Conservation (phyloP, 139 green algal genomes). For the Tetradesmus obliquus region DNA sequence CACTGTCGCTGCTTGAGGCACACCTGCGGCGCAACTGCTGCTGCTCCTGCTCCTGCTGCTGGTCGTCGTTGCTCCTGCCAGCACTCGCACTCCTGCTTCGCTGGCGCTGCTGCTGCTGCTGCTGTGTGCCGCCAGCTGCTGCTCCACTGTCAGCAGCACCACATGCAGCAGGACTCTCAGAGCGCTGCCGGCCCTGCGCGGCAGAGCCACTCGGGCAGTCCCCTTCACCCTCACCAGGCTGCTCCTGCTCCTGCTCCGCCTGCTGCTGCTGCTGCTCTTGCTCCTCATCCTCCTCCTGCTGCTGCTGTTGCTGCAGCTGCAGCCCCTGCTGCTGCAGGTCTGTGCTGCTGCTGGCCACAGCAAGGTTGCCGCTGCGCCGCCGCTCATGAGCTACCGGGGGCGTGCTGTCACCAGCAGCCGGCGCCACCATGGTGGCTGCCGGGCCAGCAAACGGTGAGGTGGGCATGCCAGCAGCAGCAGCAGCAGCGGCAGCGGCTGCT, state of each 20-base stretch:
- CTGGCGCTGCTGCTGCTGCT: not conserved
- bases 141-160: not conserved
- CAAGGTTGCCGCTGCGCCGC: not conserved
- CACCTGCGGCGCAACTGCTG: too few relatives aligned
- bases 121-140: not conserved
- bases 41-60: slow-evolving; percentile 15
- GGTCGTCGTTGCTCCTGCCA: not conserved
- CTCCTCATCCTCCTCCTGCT: not conserved
- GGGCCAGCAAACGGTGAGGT: slow-evolving; percentile 14
- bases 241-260: not conserved
- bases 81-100: not conserved
- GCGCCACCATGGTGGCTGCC: slow-evolving; percentile 20
- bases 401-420: not conserved
- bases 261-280: not conserved
- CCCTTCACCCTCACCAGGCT: not conserved
- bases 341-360: slow-evolving; percentile 26
- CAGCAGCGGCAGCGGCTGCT: not conserved
- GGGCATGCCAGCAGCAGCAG: not conserved
- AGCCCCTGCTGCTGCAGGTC: slow-evolving; percentile 3
- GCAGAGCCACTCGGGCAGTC: not conserved
- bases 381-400: not conserved
- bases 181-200: not conserved
- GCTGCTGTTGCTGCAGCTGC: slow-evolving; percentile 10
- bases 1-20: not conserved
- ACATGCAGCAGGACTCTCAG: not conserved